Evolutionary conservation across 2,329 filamentous ascomycete genomes (phyloP).

Genomic region (Diaporthe helianthi): DNA sequence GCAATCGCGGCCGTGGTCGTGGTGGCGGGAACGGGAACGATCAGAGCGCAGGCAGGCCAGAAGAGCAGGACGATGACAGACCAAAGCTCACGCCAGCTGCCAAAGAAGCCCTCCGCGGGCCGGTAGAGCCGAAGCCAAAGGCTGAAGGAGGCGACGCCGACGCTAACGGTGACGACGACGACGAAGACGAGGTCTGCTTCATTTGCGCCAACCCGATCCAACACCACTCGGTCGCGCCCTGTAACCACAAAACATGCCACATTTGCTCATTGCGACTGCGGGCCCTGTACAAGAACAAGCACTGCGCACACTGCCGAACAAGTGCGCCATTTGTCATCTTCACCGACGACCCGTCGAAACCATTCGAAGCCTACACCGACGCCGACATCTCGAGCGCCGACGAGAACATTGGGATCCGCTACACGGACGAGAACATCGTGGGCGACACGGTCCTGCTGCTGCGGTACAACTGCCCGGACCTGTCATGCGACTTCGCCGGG

Average conservation of each 20-base stretch:
- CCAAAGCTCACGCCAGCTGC: conserved; percentile 24
- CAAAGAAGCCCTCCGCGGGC: conserved; percentile 28
- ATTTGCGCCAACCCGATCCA: conserved; percentile 93
- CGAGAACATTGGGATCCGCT: conserved; percentile 88
- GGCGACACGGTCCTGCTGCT: conserved; percentile 89
- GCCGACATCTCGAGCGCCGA: conserved; percentile 80
- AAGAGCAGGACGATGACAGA: conserved; percentile 26
- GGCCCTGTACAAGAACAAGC: conserved; percentile 94
- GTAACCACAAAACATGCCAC: conserved; percentile 96
- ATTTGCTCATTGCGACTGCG: conserved; percentile 92
- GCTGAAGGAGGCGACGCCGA: conserved; percentile 41
- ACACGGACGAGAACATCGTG: conserved; percentile 86
- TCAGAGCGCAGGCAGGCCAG: conserved; percentile 18
- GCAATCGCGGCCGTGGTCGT: conserved; percentile 46
- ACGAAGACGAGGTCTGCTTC: conserved; percentile 88
- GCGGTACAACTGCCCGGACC: conserved; percentile 93
- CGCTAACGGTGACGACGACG: conserved; percentile 67
- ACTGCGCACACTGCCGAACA: conserved; percentile 92
- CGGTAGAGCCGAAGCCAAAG: conserved; percentile 26
- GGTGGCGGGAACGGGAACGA: conserved; percentile 37
- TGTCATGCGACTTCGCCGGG: conserved; percentile 80
- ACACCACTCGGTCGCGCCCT: conserved; percentile 88
- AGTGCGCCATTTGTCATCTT: conserved; percentile 86
- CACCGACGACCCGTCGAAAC: conserved; percentile 82
- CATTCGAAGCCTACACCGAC: conserved; percentile 81